Conservation (phyloP, 768 basidiomycete species). For the Guyanaporus albipodus region DNA sequence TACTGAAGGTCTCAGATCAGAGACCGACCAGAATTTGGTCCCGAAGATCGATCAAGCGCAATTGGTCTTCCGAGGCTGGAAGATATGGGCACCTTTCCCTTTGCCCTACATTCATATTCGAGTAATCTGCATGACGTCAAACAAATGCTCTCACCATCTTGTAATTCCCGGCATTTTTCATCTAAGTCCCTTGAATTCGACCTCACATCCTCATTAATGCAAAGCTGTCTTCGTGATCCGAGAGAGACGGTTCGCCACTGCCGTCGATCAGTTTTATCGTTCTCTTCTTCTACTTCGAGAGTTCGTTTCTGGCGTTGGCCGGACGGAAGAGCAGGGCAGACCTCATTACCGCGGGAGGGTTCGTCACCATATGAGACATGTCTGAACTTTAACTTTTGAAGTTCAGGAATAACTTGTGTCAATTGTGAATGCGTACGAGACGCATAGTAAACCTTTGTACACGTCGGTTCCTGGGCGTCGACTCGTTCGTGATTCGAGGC, state of each 20-base stretch:
- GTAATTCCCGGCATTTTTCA: slow-evolving; percentile 80
- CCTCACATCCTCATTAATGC: slow-evolving; percentile 81
- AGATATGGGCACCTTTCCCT: slow-evolving; percentile 74
- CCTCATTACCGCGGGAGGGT: too few relatives aligned
- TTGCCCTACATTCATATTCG: slow-evolving; percentile 41
- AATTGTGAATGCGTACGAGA: slow-evolving; percentile 97
- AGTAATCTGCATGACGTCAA: background rate
- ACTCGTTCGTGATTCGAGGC: slow-evolving; percentile 4
- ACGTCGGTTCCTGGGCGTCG: slow-evolving; percentile 46
- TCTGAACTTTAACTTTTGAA: slow-evolving; percentile 64
- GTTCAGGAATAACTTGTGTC: slow-evolving; percentile 83
- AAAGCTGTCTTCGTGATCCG: slow-evolving; percentile 87
- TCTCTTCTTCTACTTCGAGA: slow-evolving; percentile 20
- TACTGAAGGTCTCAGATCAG: background rate
- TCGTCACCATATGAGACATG: slow-evolving; percentile 18
- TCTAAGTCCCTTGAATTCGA: slow-evolving; percentile 67
- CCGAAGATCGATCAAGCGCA: slow-evolving; percentile 71
- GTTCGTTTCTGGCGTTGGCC: slow-evolving; percentile 19
- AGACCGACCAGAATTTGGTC: slow-evolving; percentile 74
- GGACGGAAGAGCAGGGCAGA: background rate
- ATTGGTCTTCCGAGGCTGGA: slow-evolving; percentile 66
- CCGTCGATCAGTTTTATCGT: slow-evolving; percentile 20
- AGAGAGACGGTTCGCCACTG: slow-evolving; percentile 71
- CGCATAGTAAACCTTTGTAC: slow-evolving; percentile 87
- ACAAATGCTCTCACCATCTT: slow-evolving; percentile 46